Evolutionary conservation across 1,139 yeast species (phyloP), one percentile per base, ranked within the genome.

Genomic region (Protomyces arabidopsidicola): DNA sequence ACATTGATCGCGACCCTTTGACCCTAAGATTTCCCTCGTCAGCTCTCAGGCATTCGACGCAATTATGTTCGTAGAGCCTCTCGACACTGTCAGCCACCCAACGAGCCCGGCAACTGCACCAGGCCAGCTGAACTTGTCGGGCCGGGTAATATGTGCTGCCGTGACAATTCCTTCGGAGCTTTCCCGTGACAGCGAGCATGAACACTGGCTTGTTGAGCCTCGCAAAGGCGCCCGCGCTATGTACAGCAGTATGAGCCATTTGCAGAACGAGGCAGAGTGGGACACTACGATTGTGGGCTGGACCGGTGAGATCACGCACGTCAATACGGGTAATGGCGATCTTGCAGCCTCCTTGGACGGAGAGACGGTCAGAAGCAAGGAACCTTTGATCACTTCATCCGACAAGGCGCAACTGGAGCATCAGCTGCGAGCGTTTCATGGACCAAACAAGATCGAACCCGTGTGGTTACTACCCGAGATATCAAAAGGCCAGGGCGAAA

Each of bases 271-370:
- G 54, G 82, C 90, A 0, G 82, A 84, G 24, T 93, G 97, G 95
- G 95, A 90, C 69, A 86, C 91, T 55, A 88, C 90, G 68, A 77
- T 90, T 66, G 85, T 95, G 63, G 97, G 91, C 0, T 95, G 99
- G 99, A 88, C 97, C 0, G 98, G 98, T 34, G 98, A 90, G 74
- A 78, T 90, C 67, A 20, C 48, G 12, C 79, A 79, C 64, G 77
- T 79, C 65, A 75, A 77, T 65, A 72, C 74, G 59, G 74, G 71
- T 62, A 67, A 71, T 55, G 71, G 70, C 63, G 42, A 36, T 36
- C 24, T 36, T 34, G 72, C 50, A n/a, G 35, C 45, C 27, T 14
- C 14, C 16, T 5, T 9, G 16, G 42, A 36, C 16, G 42, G 42
- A 36, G 42, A 36, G 16, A n/a, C 16, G 2, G 22, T 12, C 18